Conservation (phyloP, 192 early-diverging fungal species). For the Mortierella antarctica region DNA sequence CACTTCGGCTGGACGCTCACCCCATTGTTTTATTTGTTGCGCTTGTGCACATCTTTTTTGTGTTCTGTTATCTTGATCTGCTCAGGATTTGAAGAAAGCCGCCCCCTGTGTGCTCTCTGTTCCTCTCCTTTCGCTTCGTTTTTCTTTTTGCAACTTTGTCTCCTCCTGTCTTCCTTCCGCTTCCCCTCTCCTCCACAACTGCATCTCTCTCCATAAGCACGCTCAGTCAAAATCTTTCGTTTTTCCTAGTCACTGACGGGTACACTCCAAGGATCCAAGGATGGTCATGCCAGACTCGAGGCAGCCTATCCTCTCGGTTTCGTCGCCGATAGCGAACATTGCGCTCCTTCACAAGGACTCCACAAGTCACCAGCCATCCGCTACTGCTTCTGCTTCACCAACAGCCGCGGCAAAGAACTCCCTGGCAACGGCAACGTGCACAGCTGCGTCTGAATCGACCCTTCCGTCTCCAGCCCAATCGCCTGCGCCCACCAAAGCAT, state of each 20-base stretch:
- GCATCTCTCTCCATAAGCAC: background rate
- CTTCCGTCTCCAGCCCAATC: background rate
- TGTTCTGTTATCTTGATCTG: too few relatives aligned
- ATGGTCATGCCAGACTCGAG: conserved; percentile 32
- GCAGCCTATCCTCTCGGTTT: conserved; percentile 16
- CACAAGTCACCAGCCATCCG: background rate
- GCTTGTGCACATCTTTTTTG: too few relatives aligned
- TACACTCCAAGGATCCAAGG: background rate
- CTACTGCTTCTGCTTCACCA: background rate
- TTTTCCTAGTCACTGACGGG: background rate
- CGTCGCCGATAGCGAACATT: conserved; percentile 24
- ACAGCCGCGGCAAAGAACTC: background rate
- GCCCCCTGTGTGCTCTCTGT: too few relatives aligned
- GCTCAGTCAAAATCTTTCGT: background rate
- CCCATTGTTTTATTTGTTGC: too few relatives aligned
- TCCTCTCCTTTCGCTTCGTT: background rate
- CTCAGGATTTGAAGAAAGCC: too few relatives aligned
- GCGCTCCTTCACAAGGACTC: conserved; percentile 19
- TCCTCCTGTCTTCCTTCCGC: background rate
- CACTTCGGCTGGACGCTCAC: too few relatives aligned
- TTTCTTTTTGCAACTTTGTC: background rate
- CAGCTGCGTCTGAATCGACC: background rate
- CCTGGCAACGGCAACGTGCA: background rate
- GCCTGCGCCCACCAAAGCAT: too few relatives aligned
- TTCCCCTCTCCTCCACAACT: background rate